Percentiles rank a stretch among this genome's conserved stretches.
Evolutionary conservation across 179 eudicot genomes (phyloP).

Genomic region (Silene coronaria): DNA sequence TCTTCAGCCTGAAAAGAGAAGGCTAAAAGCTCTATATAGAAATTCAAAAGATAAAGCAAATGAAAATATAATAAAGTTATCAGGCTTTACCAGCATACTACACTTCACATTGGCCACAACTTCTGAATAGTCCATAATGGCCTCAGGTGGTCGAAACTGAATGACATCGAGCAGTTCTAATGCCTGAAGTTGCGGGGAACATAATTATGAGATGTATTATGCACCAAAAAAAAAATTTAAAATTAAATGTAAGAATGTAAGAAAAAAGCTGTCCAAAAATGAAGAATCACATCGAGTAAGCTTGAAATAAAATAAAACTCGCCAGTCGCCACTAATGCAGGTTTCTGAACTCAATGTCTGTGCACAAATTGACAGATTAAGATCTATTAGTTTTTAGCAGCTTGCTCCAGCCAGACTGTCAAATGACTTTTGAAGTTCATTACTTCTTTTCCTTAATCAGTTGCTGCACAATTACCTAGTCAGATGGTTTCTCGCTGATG

Average conservation of each 20-base stretch:
- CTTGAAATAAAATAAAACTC: background rate
- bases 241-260: background rate
- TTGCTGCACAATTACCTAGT: background rate
- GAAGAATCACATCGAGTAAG: background rate
- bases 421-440: constrained; percentile 3
- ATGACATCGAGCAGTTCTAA: constrained; percentile 78
- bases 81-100: constrained; percentile 57
- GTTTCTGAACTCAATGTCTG: background rate
- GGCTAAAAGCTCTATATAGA: background rate
- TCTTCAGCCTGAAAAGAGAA: constrained; percentile 62
- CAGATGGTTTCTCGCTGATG: background rate
- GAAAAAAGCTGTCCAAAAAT: background rate
- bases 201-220: constrained; percentile 12
- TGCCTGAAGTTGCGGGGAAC: constrained; percentile 41
- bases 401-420: background rate
- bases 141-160: constrained; percentile 88
- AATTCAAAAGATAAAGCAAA: background rate
- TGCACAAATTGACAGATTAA: background rate
- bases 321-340: background rate
- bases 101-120: constrained; percentile 59
- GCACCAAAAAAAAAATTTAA: background rate
- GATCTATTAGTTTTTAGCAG: background rate
- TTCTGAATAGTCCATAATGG: constrained; percentile 61
- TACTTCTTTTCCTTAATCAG: background rate
- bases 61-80: background rate